Evolutionary conservation across 176 grass and related monocot genomes (phyloP).

Genomic region (Chrysopogon serrulatus): DNA sequence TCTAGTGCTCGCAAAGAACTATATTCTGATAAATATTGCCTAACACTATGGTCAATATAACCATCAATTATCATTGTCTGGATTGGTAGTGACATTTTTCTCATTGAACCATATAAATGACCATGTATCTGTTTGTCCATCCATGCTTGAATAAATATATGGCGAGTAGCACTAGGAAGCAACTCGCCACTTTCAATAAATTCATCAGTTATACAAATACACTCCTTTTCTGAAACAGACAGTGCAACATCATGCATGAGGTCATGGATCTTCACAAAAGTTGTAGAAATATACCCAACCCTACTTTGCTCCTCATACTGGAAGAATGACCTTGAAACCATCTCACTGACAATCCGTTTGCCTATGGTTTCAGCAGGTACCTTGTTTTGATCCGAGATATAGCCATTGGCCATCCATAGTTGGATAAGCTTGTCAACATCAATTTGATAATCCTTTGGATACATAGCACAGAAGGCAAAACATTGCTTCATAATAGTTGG

Average conservation of each 20-base stretch:
- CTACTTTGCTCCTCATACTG: not conserved
- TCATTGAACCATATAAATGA: not conserved
- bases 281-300: not conserved
- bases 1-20: not conserved
- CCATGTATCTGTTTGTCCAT: too few species aligned
- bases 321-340: not conserved
- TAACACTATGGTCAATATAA: fast-evolving
- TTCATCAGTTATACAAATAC: not conserved
- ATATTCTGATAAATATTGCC: not conserved
- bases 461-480: not conserved
- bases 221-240: not conserved
- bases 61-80: not conserved
- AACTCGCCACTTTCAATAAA: not conserved
- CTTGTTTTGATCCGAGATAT: not conserved
- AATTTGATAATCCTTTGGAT: not conserved
- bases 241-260: not conserved
- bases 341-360: not conserved
- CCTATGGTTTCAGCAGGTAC: not conserved
- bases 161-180: not conserved
- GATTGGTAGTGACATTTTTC: not conserved
- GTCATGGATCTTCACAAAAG: not conserved
- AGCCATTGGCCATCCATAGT: not conserved
- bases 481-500: not conserved
- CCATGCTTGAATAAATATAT: not conserved
- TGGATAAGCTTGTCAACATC: not conserved